Evolutionary conservation across 2,329 filamentous ascomycete species (phyloP).

Genomic region (Penicillium carneum): DNA sequence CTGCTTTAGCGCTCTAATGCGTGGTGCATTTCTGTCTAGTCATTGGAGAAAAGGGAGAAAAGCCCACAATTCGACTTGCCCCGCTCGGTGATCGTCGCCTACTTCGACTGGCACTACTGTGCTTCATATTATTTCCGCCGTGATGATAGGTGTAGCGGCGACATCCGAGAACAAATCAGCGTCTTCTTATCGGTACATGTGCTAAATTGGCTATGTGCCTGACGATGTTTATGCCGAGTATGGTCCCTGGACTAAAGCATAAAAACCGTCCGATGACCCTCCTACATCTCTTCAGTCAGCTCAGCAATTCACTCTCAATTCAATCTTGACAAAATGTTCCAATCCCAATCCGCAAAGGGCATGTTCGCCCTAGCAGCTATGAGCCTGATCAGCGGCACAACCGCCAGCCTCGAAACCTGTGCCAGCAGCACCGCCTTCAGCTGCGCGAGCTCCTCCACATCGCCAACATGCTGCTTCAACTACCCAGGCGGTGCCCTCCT

Average conservation of each 20-base stretch:
- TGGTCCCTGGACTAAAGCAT: neutral
- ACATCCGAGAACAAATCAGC: constrained; percentile 41
- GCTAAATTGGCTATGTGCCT: constrained; percentile 25
- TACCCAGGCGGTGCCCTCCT: constrained; percentile 64
- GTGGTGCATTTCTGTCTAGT: constrained; percentile 1
- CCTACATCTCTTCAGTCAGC: neutral
- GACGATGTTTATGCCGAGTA: constrained; percentile 11
- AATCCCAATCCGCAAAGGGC: constrained; percentile 26
- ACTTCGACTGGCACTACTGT: constrained; percentile 3
- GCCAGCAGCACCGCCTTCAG: constrained; percentile 56
- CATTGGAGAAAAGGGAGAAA: constrained; percentile 10
- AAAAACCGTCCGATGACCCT: constrained; percentile 1
- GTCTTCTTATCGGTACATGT: constrained; percentile 40
- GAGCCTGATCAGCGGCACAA: constrained; percentile 30
- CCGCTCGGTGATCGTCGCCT: constrained; percentile 20
- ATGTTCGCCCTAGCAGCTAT: constrained; percentile 38
- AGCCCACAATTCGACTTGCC: neutral
- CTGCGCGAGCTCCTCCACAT: constrained; percentile 63
- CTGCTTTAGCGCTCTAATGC: neutral
- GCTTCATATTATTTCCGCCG: constrained; percentile 4
- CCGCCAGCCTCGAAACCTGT: constrained; percentile 41
- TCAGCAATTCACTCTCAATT: neutral
- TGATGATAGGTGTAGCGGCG: constrained; percentile 17
- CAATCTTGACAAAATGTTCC: constrained; percentile 5
- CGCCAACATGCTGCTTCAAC: constrained; percentile 65